Evolutionary conservation across 2,329 filamentous ascomycete genomes (phyloP).

Genomic region (Coleophoma crateriformis): DNA sequence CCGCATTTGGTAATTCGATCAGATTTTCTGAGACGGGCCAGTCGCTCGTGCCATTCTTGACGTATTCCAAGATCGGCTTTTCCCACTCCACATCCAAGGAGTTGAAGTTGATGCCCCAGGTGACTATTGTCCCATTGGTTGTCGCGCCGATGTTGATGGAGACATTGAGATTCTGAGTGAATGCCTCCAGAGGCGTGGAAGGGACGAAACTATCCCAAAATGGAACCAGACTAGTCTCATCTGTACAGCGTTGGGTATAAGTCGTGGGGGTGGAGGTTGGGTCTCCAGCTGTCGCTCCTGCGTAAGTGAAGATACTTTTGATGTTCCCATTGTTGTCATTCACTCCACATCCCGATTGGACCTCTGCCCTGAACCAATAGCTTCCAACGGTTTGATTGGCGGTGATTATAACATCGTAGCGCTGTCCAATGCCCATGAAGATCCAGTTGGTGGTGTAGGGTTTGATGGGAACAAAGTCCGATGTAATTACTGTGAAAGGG

Average conservation of each 20-base stretch:
- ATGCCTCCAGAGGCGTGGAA: not conserved
- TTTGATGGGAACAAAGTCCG: slow-evolving; percentile 53
- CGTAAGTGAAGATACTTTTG: slow-evolving; percentile 10
- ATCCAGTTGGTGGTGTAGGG: slow-evolving; percentile 56
- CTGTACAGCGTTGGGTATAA: slow-evolving; percentile 4
- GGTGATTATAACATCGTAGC: slow-evolving; percentile 35
- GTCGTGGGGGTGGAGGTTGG: slow-evolving; percentile 1
- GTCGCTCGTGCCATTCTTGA: slow-evolving; percentile 16
- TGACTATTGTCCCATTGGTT: not conserved
- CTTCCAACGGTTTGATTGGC: slow-evolving; percentile 35
- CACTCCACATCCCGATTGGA: slow-evolving; percentile 27
- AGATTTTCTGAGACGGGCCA: slow-evolving; percentile 9
- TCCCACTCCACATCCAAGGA: slow-evolving; percentile 34
- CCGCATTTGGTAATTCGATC: slow-evolving; percentile 6
- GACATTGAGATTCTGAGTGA: not conserved
- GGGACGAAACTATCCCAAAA: not conserved
- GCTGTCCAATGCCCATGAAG: slow-evolving; percentile 53
- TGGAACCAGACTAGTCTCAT: slow-evolving; percentile 8
- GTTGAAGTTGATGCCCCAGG: slow-evolving; percentile 7
- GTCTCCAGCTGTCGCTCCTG: not conserved
- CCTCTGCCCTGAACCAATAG: slow-evolving; percentile 51
- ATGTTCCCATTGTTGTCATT: slow-evolving; percentile 11
- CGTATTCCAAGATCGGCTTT: slow-evolving; percentile 32
- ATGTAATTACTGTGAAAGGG: slow-evolving; percentile 53
- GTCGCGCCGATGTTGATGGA: not conserved